Percentiles rank a stretch among this genome's conserved stretches.
These are phyloP conservation scores for Zymoseptoria brevis DNA, from an alignment of 2,329 filamentous ascomycete genomes.

Conservation along the genomic window DNA sequence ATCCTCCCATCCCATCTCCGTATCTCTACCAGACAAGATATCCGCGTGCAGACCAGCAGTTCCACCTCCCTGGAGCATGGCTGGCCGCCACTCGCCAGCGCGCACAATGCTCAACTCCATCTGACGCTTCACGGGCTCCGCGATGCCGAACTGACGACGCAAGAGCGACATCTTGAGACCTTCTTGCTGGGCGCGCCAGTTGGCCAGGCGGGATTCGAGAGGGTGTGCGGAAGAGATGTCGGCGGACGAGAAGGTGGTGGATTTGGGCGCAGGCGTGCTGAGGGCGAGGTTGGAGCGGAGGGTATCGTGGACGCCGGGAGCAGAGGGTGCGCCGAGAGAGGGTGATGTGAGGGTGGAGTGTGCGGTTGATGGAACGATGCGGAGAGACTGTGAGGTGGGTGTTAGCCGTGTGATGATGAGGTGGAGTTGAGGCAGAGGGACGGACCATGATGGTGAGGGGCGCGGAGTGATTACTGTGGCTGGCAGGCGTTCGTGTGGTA, in stretches of 20 bases:
- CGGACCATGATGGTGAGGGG: background rate
- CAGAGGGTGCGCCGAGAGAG: constrained; percentile 68
- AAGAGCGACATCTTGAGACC: constrained; percentile 79
- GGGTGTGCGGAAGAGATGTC: constrained; percentile 60
- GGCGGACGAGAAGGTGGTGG: constrained; percentile 36
- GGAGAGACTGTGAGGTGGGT: constrained; percentile 46
- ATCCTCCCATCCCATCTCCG: constrained; percentile 83
- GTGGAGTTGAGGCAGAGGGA: background rate
- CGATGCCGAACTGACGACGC: constrained; percentile 80
- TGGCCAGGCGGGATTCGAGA: constrained; percentile 78
- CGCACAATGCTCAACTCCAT: constrained; percentile 92
- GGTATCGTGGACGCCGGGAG: constrained; percentile 86
- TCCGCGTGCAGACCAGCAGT: constrained; percentile 69
- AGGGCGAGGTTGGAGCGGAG: constrained; percentile 74
- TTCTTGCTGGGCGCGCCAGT: constrained; percentile 88
- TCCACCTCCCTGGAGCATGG: constrained; percentile 52
- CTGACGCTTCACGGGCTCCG: constrained; percentile 80
- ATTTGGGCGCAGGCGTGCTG: constrained; percentile 39
- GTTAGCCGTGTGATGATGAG: constrained; percentile 4
- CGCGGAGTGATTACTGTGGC: background rate
- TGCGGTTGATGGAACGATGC: constrained; percentile 67
- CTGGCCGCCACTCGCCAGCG: constrained; percentile 71
- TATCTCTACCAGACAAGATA: constrained; percentile 72
- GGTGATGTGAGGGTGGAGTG: constrained; percentile 48
- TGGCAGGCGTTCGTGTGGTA: background rate